phyloP scores from a whole-genome alignment of 495 filamentous ascomycete species.

The Neurospora cerealis region DNA sequence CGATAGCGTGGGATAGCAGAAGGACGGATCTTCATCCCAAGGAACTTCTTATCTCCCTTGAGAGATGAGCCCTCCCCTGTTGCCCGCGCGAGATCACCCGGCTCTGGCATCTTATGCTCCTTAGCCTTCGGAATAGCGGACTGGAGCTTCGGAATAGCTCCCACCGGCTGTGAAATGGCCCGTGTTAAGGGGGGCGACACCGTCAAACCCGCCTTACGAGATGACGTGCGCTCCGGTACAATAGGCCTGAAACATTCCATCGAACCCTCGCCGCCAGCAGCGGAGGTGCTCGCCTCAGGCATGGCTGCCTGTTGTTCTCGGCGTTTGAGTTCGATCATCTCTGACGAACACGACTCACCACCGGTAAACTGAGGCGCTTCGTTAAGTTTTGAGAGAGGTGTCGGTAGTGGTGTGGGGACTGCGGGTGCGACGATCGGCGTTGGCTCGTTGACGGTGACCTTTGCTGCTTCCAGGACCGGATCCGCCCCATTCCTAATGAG shows the following conservation, averaged over 20 bases:
- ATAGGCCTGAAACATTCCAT: conserved; percentile 6
- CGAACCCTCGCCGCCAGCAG: conserved; percentile 3
- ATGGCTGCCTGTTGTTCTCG: conserved; percentile 28
- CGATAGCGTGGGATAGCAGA: conserved; percentile 88
- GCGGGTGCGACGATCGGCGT: neutral
- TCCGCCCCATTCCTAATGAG: conserved; percentile 7
- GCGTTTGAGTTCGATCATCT: conserved; percentile 41
- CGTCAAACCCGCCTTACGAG: conserved; percentile 30
- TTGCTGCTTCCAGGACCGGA: neutral
- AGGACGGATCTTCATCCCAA: conserved; percentile 52
- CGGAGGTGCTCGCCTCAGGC: conserved; percentile 15
- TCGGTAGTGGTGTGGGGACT: neutral
- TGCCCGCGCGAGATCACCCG: conserved; percentile 19
- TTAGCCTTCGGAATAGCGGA: conserved; percentile 23
- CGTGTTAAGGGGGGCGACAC: conserved; percentile 59
- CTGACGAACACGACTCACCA: conserved; percentile 26
- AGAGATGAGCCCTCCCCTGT: conserved; percentile 23
- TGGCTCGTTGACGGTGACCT: conserved; percentile 4
- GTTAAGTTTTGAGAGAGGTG: neutral
- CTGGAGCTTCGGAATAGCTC: conserved; percentile 23
- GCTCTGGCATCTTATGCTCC: conserved; percentile 26
- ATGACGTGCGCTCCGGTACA: conserved; percentile 28
- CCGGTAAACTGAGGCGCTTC: neutral
- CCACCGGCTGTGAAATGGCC: conserved; percentile 58
- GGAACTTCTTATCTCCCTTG: conserved; percentile 59